phyloP scores from a whole-genome alignment of 140 eudicot genomes.

The Flaveria floridana region DNA sequence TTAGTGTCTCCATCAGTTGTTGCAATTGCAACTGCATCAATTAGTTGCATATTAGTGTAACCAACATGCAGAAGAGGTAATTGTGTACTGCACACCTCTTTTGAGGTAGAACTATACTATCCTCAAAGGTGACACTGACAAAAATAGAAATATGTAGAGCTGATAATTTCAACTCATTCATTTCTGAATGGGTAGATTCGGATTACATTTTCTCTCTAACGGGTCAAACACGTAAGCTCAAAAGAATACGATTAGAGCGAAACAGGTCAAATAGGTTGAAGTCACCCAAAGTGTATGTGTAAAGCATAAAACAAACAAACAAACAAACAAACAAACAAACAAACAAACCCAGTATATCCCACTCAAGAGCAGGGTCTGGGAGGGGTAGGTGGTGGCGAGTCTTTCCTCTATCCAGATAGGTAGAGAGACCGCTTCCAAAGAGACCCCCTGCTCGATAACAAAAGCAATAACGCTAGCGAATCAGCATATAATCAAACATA shows the following conservation, averaged over 20 bases:
- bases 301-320: neutral
- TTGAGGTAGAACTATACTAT: neutral
- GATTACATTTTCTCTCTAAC: neutral
- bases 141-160: neutral
- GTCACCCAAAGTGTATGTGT: neutral
- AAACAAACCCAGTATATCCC: too few species aligned
- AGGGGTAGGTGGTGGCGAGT: too few species aligned
- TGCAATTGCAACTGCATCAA: constrained; percentile 84
- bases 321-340: too few species aligned
- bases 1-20: constrained; percentile 88
- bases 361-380: too few species aligned
- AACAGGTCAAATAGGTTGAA: neutral
- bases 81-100: constrained; percentile 11
- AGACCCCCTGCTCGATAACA: too few species aligned
- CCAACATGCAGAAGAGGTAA: constrained; percentile 22
- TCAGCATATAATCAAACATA: too few species aligned
- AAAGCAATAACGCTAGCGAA: too few species aligned
- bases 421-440: too few species aligned
- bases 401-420: too few species aligned
- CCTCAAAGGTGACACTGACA: constrained; percentile 9
- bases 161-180: neutral
- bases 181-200: neutral
- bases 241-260: neutral
- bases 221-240: neutral
- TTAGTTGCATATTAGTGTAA: constrained; percentile 18